A percentile compares a stretch with the other conserved stretches of the same genome.
Evolutionary conservation across 225 moss, liverwort and hornwort species (phyloP).

Genomic region (Physcomitrellopsis africana): DNA sequence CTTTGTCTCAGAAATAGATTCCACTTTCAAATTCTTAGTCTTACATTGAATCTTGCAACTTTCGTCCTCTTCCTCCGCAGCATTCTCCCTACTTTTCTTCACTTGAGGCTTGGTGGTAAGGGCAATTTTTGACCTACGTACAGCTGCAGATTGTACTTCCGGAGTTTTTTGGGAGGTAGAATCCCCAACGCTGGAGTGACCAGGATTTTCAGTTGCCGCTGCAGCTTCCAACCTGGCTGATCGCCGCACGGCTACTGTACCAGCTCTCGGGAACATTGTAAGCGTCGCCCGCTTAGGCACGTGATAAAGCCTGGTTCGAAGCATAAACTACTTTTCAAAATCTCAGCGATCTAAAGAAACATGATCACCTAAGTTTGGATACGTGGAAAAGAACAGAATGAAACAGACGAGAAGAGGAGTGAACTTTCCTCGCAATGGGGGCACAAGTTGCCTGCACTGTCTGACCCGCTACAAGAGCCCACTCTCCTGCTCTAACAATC

Average conservation of each 20-base stretch:
- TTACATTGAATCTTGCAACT: not conserved
- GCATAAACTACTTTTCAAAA: conserved; percentile 3
- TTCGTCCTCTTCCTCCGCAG: conserved; percentile 15
- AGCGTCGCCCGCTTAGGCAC: conserved; percentile 5
- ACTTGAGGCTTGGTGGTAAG: conserved; percentile 15
- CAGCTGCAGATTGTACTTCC: conserved; percentile 18
- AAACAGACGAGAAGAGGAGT: not conserved
- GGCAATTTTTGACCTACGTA: conserved; percentile 28
- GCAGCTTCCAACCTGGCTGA: conserved; percentile 60
- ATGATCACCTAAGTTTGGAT: not conserved
- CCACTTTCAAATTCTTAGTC: not conserved
- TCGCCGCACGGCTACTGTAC: conserved; percentile 43
- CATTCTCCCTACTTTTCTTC: conserved; percentile 4
- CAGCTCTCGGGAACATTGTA: conserved; percentile 37
- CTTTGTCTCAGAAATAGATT: conserved; percentile 1
- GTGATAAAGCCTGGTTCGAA: conserved; percentile 11
- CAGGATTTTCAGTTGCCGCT: conserved; percentile 33
- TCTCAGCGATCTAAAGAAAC: not conserved
- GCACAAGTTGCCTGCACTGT: not conserved
- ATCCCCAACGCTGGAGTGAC: not conserved
- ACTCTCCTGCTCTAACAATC: conserved; percentile 18
- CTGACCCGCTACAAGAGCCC: conserved; percentile 6
- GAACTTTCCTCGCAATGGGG: conserved; percentile 9
- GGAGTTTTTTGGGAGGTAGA: not conserved
- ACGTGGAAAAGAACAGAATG: not conserved